Evolutionary conservation across 352 stramenopile species (phyloP).

Genomic region (Thalassiosira mediterranea): DNA sequence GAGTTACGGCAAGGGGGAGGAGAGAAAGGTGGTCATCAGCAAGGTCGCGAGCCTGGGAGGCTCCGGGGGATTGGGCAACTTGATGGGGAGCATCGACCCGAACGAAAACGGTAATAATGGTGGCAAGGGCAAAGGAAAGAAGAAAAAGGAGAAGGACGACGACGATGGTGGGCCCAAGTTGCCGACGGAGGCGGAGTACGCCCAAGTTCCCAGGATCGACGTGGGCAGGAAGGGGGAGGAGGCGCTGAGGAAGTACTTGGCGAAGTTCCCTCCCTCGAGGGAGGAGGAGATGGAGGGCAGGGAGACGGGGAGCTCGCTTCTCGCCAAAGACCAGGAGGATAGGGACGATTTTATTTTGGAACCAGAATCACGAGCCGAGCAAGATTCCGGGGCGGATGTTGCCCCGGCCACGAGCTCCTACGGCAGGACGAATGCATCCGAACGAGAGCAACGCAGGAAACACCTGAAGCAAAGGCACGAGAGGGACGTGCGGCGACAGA

Average conservation of each 20-base stretch:
- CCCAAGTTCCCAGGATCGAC: constrained; percentile 36
- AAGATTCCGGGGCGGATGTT: neutral
- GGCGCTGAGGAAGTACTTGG: constrained; percentile 50
- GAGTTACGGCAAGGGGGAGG: constrained; percentile 79
- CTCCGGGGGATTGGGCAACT: neutral
- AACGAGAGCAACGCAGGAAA: constrained; percentile 8
- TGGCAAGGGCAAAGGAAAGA: neutral
- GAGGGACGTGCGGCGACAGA: constrained; percentile 78
- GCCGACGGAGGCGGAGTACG: constrained; percentile 1
- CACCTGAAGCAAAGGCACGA: constrained; percentile 59
- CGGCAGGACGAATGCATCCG: constrained; percentile 9
- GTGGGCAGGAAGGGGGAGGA: constrained; percentile 47
- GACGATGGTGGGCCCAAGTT: neutral
- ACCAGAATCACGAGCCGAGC: neutral
- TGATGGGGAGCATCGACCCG: neutral
- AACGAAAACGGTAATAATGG: neutral
- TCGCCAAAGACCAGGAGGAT: constrained; percentile 25
- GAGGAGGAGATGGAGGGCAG: constrained; percentile 52
- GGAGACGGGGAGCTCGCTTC: constrained; percentile 64
- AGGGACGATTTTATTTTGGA: constrained; percentile 2
- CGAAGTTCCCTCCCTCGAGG: constrained; percentile 44
- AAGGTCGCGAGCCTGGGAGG: constrained; percentile 31
- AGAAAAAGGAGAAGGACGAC: constrained; percentile 10
- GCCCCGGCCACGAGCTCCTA: neutral
- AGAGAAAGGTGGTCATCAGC: constrained; percentile 75